Percentiles rank a stretch among this genome's conserved stretches.
Conservation (phyloP, 768 basidiomycete genomes). For the Pleurotus platypus region DNA sequence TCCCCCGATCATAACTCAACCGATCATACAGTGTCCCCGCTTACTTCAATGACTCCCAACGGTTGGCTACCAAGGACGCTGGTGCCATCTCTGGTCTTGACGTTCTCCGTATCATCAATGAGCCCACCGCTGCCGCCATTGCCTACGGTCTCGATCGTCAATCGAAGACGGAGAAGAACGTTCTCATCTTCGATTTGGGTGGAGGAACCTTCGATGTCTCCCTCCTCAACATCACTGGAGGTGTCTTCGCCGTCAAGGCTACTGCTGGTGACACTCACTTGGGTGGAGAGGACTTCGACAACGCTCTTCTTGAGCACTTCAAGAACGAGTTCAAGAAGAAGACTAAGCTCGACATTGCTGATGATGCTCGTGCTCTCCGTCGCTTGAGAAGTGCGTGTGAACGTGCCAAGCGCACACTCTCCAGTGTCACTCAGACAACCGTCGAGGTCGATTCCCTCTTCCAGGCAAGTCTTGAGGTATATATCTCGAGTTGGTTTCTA, state of each 20-base stretch:
- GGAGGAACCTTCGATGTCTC: constrained; percentile 99
- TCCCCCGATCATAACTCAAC: constrained; percentile 9
- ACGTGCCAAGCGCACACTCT: constrained; percentile 98
- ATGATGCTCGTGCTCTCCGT: constrained; percentile 93
- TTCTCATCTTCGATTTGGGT: constrained; percentile 97
- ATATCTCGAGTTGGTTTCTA: background rate
- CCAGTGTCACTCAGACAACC: constrained; percentile 97
- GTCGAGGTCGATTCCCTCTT: constrained; percentile 99
- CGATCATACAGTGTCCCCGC: constrained; percentile 68
- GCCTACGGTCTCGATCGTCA: constrained; percentile 99
- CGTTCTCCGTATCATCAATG: constrained; percentile 98
- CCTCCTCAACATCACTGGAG: constrained; percentile 92
- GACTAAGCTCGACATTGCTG: constrained; percentile 94
- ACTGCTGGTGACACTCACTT: constrained; percentile 98
- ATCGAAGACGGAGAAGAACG: constrained; percentile 85
- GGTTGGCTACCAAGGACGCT: constrained; percentile 98
- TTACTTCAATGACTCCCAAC: constrained; percentile 99
- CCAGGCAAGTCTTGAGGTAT: constrained; percentile 52
- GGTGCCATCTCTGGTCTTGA: constrained; percentile 93
- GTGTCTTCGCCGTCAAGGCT: constrained; percentile 98
- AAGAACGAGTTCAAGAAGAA: constrained; percentile 99
- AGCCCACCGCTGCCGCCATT: constrained; percentile 97
- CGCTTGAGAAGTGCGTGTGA: constrained; percentile 97
- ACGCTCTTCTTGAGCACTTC: constrained; percentile 97
- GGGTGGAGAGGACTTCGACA: constrained; percentile 99